Evolutionary conservation across 2,329 filamentous ascomycete species (phyloP).

Genomic region (Cladorrhinum sp.): DNA sequence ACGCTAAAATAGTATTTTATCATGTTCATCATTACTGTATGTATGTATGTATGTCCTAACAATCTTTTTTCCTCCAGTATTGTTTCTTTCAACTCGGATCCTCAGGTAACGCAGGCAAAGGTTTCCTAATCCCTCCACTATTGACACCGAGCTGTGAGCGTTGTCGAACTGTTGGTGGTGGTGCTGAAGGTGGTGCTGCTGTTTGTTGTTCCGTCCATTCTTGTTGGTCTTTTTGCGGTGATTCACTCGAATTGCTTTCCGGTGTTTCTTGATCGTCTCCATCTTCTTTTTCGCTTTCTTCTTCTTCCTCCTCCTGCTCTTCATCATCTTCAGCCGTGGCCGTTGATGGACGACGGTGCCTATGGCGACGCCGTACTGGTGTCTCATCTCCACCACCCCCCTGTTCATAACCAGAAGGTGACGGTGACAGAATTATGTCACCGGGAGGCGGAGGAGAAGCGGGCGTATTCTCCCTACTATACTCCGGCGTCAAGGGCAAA

Average conservation of each 20-base stretch:
- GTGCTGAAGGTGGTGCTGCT: neutral
- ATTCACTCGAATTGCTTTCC: neutral
- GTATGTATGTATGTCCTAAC: too few species aligned
- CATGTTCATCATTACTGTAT: neutral
- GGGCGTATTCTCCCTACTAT: conserved; percentile 28
- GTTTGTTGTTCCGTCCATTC: conserved; percentile 2
- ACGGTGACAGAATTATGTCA: neutral
- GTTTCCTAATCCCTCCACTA: conserved; percentile 27
- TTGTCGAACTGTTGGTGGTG: conserved; percentile 2
- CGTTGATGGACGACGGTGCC: neutral
- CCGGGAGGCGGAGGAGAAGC: neutral
- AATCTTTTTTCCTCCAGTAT: too few species aligned
- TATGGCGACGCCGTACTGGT: conserved; percentile 4
- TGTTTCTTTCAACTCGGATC: conserved; percentile 26
- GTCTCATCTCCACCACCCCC: neutral
- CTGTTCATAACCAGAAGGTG: neutral
- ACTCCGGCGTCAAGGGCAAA: conserved; percentile 33
- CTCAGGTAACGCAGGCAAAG: conserved; percentile 36
- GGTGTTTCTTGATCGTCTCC: neutral
- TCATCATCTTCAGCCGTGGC: conserved; percentile 5
- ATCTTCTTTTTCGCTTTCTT: neutral
- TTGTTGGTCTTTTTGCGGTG: neutral
- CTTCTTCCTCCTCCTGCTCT: conserved; percentile 6
- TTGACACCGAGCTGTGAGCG: conserved; percentile 16
- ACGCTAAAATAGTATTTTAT: too few species aligned